These are phyloP conservation scores for Linum tenue DNA, from an alignment of 345 rosid genomes.

Conservation along the genomic window DNA sequence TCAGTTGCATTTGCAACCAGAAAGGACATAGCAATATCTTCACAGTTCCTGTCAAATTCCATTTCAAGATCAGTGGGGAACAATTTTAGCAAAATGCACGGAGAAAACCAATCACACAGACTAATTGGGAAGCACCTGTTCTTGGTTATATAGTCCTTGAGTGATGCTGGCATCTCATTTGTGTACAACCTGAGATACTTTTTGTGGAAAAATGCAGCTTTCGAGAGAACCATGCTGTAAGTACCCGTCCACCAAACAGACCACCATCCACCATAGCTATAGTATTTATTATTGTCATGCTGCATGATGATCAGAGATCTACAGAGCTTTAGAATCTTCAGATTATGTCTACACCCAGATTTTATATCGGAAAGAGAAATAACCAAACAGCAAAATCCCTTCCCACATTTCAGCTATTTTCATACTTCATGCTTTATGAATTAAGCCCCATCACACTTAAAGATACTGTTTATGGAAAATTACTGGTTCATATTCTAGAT, in stretches of 20 bases:
- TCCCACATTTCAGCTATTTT: neutral
- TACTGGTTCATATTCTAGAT: too few species aligned
- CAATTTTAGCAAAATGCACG: constrained; percentile 10
- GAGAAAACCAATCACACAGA: constrained; percentile 1
- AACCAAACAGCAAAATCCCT: too few species aligned
- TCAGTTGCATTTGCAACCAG: constrained; percentile 86
- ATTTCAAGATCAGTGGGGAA: constrained; percentile 15
- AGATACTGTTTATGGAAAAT: too few species aligned
- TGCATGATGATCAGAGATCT: constrained; percentile 26
- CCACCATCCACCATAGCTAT: constrained; percentile 91
- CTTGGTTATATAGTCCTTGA: constrained; percentile 50
- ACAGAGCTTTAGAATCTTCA: neutral
- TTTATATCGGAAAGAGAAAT: neutral
- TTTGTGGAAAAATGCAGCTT: constrained; percentile 95
- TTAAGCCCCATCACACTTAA: too few species aligned
- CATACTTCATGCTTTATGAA: neutral
- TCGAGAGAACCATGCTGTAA: constrained; percentile 90
- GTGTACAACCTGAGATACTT: constrained; percentile 76
- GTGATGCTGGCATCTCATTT: constrained; percentile 74
- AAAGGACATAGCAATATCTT: constrained; percentile 98
- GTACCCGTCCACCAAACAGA: constrained; percentile 99
- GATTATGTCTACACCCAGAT: neutral
- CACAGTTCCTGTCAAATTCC: constrained; percentile 66
- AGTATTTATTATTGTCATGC: constrained; percentile 41
- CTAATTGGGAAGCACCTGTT: constrained; percentile 49